These are phyloP conservation scores for Fusarium liriodendri DNA, from an alignment of 2,329 filamentous ascomycete species.

Conservation along the genomic window DNA sequence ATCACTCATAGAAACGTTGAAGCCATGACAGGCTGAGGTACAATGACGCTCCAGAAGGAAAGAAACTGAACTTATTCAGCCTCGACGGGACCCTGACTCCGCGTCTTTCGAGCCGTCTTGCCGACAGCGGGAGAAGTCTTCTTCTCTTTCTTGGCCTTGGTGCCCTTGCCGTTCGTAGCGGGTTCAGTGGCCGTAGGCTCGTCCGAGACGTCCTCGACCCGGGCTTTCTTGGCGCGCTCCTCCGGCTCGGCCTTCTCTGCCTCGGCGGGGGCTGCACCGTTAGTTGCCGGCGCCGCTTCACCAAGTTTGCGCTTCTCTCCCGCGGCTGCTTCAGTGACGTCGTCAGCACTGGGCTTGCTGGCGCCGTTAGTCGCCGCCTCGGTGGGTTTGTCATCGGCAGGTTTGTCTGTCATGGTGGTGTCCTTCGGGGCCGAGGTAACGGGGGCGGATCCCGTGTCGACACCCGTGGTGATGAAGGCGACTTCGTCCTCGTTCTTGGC, in stretches of 20 bases:
- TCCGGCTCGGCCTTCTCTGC: constrained; percentile 43
- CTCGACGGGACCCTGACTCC: constrained; percentile 55
- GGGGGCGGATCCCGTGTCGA: constrained; percentile 38
- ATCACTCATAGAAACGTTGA: not conserved
- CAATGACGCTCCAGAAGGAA: not conserved
- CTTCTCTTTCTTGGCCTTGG: constrained; percentile 52
- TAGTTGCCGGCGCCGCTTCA: constrained; percentile 37
- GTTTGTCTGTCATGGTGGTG: constrained; percentile 25
- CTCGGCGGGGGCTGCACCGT: constrained; percentile 17
- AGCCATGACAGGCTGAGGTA: not conserved
- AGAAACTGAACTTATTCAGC: constrained; percentile 20
- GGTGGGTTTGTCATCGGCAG: constrained; percentile 18
- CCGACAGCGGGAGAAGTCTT: constrained; percentile 48
- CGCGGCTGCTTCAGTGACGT: constrained; percentile 26
- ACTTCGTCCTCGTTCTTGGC: constrained; percentile 39
- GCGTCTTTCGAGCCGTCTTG: constrained; percentile 55
- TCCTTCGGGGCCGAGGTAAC: constrained; percentile 35
- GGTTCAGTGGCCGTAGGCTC: constrained; percentile 31
- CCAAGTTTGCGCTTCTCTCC: constrained; percentile 57
- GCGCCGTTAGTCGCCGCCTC: constrained; percentile 34
- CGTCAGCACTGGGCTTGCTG: constrained; percentile 30
- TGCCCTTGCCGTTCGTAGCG: constrained; percentile 43
- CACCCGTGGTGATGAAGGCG: constrained; percentile 41
- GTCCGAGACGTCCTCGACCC: constrained; percentile 49
- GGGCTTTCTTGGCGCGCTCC: constrained; percentile 54